Evolutionary conservation across 345 rosid genomes (phyloP).

Genomic region (Eutrema yunnanense): DNA sequence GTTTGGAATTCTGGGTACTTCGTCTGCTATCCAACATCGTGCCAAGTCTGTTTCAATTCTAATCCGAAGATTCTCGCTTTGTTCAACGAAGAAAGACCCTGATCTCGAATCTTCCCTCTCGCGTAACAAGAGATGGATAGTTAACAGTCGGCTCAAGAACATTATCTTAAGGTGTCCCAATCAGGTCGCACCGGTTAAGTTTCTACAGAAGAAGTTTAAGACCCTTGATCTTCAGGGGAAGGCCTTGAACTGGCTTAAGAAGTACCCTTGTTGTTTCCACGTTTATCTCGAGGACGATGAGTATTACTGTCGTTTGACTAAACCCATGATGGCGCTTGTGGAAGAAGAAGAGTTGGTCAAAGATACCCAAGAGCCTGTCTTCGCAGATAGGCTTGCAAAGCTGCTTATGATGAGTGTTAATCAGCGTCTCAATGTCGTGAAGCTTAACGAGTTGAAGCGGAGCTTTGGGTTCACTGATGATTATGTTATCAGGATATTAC

Average conservation of each 20-base stretch:
- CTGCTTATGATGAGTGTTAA: slow-evolving; percentile 79
- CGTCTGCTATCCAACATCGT: background rate
- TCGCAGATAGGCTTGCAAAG: slow-evolving; percentile 54
- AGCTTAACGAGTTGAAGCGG: slow-evolving; percentile 64
- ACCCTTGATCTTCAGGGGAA: slow-evolving; percentile 94
- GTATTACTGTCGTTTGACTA: slow-evolving; percentile 58
- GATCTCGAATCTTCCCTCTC: slow-evolving; percentile 84
- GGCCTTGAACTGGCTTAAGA: slow-evolving; percentile 86
- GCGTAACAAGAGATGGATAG: slow-evolving; percentile 79
- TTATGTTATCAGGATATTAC: slow-evolving; percentile 64
- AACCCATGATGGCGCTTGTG: slow-evolving; percentile 63
- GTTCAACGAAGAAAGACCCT: slow-evolving; percentile 87
- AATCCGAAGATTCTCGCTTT: slow-evolving; percentile 62
- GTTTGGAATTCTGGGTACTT: background rate
- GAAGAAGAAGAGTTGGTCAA: slow-evolving; percentile 77
- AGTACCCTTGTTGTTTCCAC: slow-evolving; percentile 88
- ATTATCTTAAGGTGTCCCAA: slow-evolving; percentile 68
- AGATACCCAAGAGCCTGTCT: slow-evolving; percentile 57
- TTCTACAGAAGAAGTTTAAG: slow-evolving; percentile 86
- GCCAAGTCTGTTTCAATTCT: slow-evolving; percentile 7
- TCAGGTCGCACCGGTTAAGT: slow-evolving; percentile 47
- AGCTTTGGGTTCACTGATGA: slow-evolving; percentile 85
- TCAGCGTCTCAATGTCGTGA: slow-evolving; percentile 66
- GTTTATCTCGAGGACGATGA: slow-evolving; percentile 57
- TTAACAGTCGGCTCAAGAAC: slow-evolving; percentile 84